Percentiles rank a stretch among this genome's conserved stretches.
phyloP scores from a whole-genome alignment of 2,329 filamentous ascomycete species.

The Sarocladium strictum region DNA sequence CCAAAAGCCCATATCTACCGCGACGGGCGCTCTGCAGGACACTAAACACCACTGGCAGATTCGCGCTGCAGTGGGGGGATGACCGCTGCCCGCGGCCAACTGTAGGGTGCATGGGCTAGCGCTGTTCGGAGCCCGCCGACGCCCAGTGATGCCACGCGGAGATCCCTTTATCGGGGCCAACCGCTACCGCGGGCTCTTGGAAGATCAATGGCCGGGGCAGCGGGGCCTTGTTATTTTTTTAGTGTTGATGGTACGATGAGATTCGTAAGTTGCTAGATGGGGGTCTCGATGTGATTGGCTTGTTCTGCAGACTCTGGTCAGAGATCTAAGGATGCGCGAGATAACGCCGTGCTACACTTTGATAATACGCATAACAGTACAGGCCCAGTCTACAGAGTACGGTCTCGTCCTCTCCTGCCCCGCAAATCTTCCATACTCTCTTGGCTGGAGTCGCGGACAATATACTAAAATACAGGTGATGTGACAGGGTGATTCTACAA shows the following conservation, averaged over 20 bases:
- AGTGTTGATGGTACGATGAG: not conserved
- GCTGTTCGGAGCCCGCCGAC: constrained; percentile 9
- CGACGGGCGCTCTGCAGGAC: not conserved
- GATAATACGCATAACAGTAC: too few species aligned
- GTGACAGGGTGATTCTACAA: too few species aligned
- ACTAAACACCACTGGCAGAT: too few species aligned
- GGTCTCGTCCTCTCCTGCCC: too few species aligned
- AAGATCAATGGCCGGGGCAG: not conserved
- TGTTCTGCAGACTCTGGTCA: too few species aligned
- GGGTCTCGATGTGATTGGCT: too few species aligned
- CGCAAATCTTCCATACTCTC: too few species aligned
- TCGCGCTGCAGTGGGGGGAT: not conserved
- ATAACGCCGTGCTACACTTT: too few species aligned
- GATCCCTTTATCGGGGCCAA: constrained; percentile 7
- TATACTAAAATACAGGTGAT: too few species aligned
- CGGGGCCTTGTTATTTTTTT: not conserved
- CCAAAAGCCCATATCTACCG: not conserved
- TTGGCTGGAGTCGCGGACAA: too few species aligned
- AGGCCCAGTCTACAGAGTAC: too few species aligned
- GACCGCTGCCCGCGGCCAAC: not conserved
- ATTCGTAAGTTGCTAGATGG: not conserved
- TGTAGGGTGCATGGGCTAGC: constrained; percentile 1
- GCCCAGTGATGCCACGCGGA: not conserved
- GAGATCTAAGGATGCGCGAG: too few species aligned
- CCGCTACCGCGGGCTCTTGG: not conserved